These are phyloP conservation scores for Globisporangium paroecandrum DNA, from an alignment of 352 stramenopile genomes.

Conservation along the genomic window DNA sequence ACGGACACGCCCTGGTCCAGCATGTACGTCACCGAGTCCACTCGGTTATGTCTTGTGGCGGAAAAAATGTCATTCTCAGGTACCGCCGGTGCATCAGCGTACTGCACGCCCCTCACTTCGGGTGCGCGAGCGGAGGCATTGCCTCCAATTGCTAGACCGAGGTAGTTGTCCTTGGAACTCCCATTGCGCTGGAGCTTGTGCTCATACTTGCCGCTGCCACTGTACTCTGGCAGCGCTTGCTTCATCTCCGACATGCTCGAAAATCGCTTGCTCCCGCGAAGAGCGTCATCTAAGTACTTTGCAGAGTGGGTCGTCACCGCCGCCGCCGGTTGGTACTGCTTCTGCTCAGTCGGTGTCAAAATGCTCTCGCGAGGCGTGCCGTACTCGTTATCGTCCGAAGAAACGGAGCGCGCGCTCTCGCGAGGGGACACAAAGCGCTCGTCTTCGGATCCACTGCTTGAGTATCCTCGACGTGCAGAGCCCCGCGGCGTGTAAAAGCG, in stretches of 20 bases:
- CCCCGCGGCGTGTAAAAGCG: slow-evolving; percentile 64
- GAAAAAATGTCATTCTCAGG: slow-evolving; percentile 86
- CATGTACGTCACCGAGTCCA: slow-evolving; percentile 83
- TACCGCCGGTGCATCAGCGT: slow-evolving; percentile 19
- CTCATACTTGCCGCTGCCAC: slow-evolving; percentile 3
- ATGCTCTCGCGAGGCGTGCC: slow-evolving; percentile 45
- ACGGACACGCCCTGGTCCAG: slow-evolving; percentile 80
- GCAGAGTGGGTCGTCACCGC: background rate
- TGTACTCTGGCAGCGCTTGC: slow-evolving; percentile 15
- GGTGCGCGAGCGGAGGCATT: background rate
- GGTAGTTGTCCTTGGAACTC: slow-evolving; percentile 22
- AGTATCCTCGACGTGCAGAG: slow-evolving; percentile 55
- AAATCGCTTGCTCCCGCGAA: slow-evolving; percentile 15
- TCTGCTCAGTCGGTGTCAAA: slow-evolving; percentile 11
- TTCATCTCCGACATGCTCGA: slow-evolving; percentile 20
- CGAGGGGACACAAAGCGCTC: slow-evolving; percentile 59
- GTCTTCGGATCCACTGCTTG: slow-evolving; percentile 49
- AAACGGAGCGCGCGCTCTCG: slow-evolving; percentile 53
- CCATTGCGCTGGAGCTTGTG: slow-evolving; percentile 10
- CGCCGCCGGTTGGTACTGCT: background rate
- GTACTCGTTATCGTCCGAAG: slow-evolving; percentile 64
- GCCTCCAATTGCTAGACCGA: slow-evolving; percentile 24
- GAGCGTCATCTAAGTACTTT: slow-evolving; percentile 14
- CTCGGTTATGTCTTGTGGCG: slow-evolving; percentile 75
- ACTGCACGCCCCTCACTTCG: slow-evolving; percentile 8